Percentiles rank a stretch among this genome's conserved stretches.
Conservation (phyloP, 805 yeast genomes). For the Zygotorulaspora danielsina region DNA sequence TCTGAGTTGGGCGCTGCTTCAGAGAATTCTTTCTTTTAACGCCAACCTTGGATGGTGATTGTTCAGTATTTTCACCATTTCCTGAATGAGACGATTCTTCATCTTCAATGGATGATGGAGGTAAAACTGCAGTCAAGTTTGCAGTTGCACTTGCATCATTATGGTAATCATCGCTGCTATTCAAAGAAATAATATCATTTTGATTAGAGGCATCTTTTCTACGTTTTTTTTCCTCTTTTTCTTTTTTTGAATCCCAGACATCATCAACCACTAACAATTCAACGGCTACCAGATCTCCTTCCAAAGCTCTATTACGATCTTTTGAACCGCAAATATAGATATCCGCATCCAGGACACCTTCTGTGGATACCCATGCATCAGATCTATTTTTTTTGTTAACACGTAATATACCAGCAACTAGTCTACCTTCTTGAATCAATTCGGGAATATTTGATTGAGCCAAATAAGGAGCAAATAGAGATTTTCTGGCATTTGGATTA, state of each 20-base stretch:
- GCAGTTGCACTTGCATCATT: conserved; percentile 69
- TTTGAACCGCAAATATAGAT: conserved; percentile 97
- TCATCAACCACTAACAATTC: conserved; percentile 93
- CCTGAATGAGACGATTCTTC: conserved; percentile 21
- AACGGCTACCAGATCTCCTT: conserved; percentile 94
- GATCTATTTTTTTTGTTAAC: conserved; percentile 95
- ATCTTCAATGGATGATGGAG: conserved; percentile 15
- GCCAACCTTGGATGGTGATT: conserved; percentile 35
- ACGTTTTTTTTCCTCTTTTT: conserved; percentile 94
- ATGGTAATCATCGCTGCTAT: conserved; percentile 60
- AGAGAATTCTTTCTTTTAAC: conserved; percentile 78
- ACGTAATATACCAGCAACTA: conserved; percentile 87
- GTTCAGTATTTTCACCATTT: conserved; percentile 37
- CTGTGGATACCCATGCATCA: conserved; percentile 97
- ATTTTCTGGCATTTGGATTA: conserved; percentile 52
- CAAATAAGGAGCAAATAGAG: conserved; percentile 91
- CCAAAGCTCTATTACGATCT: conserved; percentile 95
- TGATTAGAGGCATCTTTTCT: conserved; percentile 57
- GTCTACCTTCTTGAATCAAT: conserved; percentile 78
- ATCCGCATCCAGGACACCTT: conserved; percentile 92
- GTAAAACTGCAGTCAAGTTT: conserved; percentile 19
- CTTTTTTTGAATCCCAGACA: conserved; percentile 95
- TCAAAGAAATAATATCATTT: conserved; percentile 39
- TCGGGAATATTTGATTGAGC: conserved; percentile 93
- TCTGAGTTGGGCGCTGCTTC: conserved; percentile 93